These are phyloP conservation scores for Starmerella vaccinii DNA, from an alignment of 805 yeast species.

Conservation along the genomic window DNA sequence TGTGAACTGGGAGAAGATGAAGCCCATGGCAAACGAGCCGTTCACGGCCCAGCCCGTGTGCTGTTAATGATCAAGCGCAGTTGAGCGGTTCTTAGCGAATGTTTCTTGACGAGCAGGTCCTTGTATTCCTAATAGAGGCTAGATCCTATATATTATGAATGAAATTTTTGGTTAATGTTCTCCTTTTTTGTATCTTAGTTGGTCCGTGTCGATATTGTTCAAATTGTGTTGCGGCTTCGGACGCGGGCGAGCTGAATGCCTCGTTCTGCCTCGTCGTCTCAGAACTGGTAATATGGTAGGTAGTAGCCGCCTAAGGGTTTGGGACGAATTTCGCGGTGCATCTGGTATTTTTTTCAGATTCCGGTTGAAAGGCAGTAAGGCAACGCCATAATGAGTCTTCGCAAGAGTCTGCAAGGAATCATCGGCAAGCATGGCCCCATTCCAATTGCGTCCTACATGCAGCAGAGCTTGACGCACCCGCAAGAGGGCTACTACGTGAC, in stretches of 20 bases:
- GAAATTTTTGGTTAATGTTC: no score
- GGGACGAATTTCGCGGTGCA: neutral
- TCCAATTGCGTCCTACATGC: conserved; percentile 62
- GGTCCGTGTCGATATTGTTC: no score
- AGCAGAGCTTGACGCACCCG: conserved; percentile 72
- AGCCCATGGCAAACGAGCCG: neutral
- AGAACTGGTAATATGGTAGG: no score
- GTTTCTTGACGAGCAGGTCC: no score
- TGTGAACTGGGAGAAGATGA: conserved; percentile 37
- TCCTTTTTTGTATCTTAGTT: no score
- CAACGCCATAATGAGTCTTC: conserved; percentile 16
- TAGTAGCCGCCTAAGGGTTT: neutral
- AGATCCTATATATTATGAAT: no score
- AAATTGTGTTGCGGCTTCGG: no score
- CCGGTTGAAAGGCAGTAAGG: neutral
- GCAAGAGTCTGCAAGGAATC: conserved; percentile 17
- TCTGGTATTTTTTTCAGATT: neutral
- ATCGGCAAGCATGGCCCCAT: conserved; percentile 62
- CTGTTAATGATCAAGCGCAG: neutral
- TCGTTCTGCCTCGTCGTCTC: no score
- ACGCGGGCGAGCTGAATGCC: no score
- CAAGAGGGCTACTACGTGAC: conserved; percentile 70
- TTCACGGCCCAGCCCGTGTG: conserved; percentile 8
- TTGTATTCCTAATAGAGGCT: no score
- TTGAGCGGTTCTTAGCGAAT: neutral